Conservation (phyloP, 768 basidiomycete genomes). For the Mycena amicta region DNA sequence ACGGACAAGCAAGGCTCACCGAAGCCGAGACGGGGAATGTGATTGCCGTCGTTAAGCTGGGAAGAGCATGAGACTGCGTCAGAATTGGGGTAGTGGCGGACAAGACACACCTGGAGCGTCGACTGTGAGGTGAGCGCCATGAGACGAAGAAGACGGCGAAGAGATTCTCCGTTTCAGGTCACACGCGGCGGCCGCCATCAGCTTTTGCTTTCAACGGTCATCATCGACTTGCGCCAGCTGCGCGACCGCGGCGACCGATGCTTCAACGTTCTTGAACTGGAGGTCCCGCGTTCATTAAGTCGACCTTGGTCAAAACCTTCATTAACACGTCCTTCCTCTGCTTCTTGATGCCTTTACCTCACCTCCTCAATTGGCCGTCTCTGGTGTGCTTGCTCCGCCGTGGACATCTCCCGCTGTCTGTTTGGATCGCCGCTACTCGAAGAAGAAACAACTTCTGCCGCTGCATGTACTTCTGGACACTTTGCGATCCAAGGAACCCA, state of each 20-base stretch:
- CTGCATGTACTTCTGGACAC: neutral
- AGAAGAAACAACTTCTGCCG: slow-evolving; percentile 30
- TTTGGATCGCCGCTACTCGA: slow-evolving; percentile 54
- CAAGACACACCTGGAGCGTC: slow-evolving; percentile 7
- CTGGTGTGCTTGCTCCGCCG: neutral
- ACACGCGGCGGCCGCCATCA: neutral
- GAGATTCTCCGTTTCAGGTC: neutral
- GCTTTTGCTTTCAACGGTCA: neutral
- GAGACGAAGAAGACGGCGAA: neutral
- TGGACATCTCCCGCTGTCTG: too few species aligned
- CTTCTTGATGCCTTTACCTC: slow-evolving; percentile 1
- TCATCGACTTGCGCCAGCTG: neutral
- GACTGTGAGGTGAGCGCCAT: slow-evolving; percentile 12
- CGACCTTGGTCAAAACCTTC: neutral
- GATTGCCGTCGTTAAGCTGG: slow-evolving; percentile 52
- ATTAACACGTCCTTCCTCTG: neutral
- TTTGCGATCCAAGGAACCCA: neutral
- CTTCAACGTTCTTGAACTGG: neutral
- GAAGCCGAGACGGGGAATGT: slow-evolving; percentile 63
- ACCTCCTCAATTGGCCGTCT: neutral
- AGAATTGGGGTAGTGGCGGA: neutral
- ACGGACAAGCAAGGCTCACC: slow-evolving; percentile 33
- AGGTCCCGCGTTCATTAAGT: neutral
- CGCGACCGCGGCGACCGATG: neutral
- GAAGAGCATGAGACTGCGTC: neutral